Base-by-base conservation (phyloP, 2,329 filamentous ascomycete genomes). In the Metarhizium album region DNA sequence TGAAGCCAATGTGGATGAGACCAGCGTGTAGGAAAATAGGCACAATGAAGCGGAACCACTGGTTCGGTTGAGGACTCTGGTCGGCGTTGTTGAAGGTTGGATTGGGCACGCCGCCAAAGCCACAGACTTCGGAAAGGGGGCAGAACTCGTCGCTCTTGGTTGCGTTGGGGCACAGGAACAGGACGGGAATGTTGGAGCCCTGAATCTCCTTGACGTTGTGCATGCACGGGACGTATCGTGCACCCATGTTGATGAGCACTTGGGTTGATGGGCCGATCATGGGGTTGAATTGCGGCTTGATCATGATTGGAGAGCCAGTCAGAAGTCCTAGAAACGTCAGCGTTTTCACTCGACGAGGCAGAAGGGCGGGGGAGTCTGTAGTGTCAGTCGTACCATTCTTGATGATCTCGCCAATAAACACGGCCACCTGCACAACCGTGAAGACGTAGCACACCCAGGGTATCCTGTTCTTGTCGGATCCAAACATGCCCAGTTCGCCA, bases 1-100 rank as follows among this genome's bases (percentile, higher is more conserved):
- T 98, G 76, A 97, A 96, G 16, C 82, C 87, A 52, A 98, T 96
- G 64, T 98, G 93, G 55, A 98, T 84, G 51, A 98, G 70, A 14
- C 93, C 93, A 1, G 89, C 90, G 62, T 98, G 93, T 60, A 98
- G 74, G 71, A 98, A 98, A 54, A 98, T 96, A 38, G 93, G 91
- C 2, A 85, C 73, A 62, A 98, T 96, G 72, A 98, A 97, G 54
- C 93, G 86, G 70, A 80, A 98, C 93, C 93, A 98, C 67, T 98
- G 93, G 64, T 97, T 83, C 0, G 93, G 93, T 54, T 80, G 76
- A 2, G 84, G 75, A 9, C 55, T 70, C 59, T 78, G 73, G 50
- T 71, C 58, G 27, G 66, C 62, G 50, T 75, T 64, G 49, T 83
- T 74, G 58, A 81, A 76, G 2, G 73, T 62, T 8, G 87, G 86